These are phyloP conservation scores for Yamadazyma songkhlaensis DNA, from an alignment of 1,139 yeast genomes.

Conservation along the genomic window DNA sequence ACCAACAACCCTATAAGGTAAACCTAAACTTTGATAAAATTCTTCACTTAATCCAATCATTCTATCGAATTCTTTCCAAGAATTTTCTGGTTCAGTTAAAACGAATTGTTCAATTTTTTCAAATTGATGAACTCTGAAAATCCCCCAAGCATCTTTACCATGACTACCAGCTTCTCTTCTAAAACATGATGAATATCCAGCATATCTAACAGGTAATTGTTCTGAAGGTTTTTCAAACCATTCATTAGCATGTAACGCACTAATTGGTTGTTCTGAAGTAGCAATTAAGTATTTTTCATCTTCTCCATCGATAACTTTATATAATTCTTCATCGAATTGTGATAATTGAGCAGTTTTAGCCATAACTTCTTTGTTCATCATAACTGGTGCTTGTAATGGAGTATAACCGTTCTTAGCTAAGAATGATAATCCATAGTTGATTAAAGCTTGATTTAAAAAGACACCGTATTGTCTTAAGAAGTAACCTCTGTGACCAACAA, in stretches of 20 bases:
- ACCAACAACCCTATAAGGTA: slow-evolving; percentile 96
- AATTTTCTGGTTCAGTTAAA: slow-evolving; percentile 94
- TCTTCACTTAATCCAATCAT: slow-evolving; percentile 92
- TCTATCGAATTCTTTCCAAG: slow-evolving; percentile 95
- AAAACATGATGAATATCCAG: slow-evolving; percentile 98
- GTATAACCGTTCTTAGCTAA: slow-evolving; percentile 76
- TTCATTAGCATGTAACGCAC: slow-evolving; percentile 96
- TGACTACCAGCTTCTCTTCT: slow-evolving; percentile 99
- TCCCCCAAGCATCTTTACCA: slow-evolving; percentile 99
- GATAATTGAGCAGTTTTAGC: slow-evolving; percentile 98
- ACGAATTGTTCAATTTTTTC: slow-evolving; percentile 98
- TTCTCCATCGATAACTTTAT: slow-evolving; percentile 94
- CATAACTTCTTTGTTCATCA: slow-evolving; percentile 99
- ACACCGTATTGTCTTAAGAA: slow-evolving; percentile 94
- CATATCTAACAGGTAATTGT: slow-evolving; percentile 93
- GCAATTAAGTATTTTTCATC: slow-evolving; percentile 98
- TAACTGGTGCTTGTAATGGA: slow-evolving; percentile 97
- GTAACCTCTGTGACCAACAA: slow-evolving; percentile 98
- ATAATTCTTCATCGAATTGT: slow-evolving; percentile 95
- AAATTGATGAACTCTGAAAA: slow-evolving; percentile 97
- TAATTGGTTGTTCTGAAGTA: slow-evolving; percentile 98
- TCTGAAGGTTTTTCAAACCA: slow-evolving; percentile 98
- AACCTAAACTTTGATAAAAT: slow-evolving; percentile 85
- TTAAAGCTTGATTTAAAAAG: slow-evolving; percentile 94
- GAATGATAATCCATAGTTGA: slow-evolving; percentile 90